phyloP scores from a whole-genome alignment of 2,329 filamentous ascomycete genomes.

The Xylaria sp. region DNA sequence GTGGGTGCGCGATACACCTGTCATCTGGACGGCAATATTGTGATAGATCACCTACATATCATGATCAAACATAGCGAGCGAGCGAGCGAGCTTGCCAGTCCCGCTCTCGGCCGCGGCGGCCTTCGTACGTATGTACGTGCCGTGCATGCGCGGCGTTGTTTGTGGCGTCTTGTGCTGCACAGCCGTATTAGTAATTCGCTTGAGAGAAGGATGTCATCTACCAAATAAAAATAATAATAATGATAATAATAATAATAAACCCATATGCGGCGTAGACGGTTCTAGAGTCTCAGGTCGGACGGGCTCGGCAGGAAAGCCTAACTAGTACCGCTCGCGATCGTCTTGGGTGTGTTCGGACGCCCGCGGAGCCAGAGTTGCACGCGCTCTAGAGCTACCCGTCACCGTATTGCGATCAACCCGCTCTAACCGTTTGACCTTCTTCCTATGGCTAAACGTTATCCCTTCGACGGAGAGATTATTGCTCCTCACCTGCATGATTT shows the following conservation, averaged over 20 bases:
- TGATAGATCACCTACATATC: slow-evolving; percentile 20
- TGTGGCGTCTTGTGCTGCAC: slow-evolving; percentile 8
- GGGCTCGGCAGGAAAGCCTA: neutral
- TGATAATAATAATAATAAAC: too few relatives aligned
- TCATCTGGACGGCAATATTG: slow-evolving; percentile 4
- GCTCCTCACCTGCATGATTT: too few relatives aligned
- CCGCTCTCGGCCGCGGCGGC: slow-evolving; percentile 8
- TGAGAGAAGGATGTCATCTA: neutral
- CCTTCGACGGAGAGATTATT: too few relatives aligned
- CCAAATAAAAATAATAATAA: neutral
- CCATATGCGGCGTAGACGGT: neutral
- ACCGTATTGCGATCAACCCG: neutral
- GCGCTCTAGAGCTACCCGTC: neutral
- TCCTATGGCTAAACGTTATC: neutral
- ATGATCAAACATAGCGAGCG: slow-evolving; percentile 10
- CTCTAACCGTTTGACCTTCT: neutral
- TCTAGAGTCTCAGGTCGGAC: slow-evolving; percentile 18
- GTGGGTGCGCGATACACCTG: neutral
- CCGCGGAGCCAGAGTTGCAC: slow-evolving; percentile 20
- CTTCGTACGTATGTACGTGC: slow-evolving; percentile 4
- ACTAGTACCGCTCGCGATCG: neutral
- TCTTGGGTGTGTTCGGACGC: slow-evolving; percentile 15
- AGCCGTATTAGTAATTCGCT: neutral
- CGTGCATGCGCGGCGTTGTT: neutral
- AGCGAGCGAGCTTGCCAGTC: neutral